Evolutionary conservation across 2,329 filamentous ascomycete species (phyloP), one percentile per base, ranked within the genome.

Genomic region (Aureobasidium sp.): DNA sequence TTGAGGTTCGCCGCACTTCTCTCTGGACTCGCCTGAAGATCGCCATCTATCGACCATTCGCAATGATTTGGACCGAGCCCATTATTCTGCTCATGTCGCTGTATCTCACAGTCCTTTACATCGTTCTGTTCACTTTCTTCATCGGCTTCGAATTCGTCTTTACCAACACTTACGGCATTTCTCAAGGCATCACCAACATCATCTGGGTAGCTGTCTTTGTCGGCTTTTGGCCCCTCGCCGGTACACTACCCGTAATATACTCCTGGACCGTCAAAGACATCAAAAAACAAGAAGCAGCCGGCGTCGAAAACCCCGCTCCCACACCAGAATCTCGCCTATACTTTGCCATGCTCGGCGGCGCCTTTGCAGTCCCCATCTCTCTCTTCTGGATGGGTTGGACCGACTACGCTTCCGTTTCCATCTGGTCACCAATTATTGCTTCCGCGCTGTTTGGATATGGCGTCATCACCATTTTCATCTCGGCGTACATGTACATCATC

Each of bases 111-210:
- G 68, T 79, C 0, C 61, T 78, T 2, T 81, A 81, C 56, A 74
- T 78, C 17, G 68, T 79, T 0, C 64, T 80, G 0, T 81, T 80
- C 61, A 75, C 75, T 0, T 75, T 79, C 48, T 69, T 80, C 4
- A 70, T 74, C 2, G 77, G 77, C 1, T 79, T 75, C 62, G 68
- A 72, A 0, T 73, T 70, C 41, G 73, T 81, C 41, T 80, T 77
- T 53, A 66, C 67, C 12, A 47, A 63, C 3, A 70, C 66, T 0
- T 77, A 78, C 41, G 64, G 62, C 14, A 71, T 76, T 50, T 59
- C 60, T 0, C 67, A 70, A 5, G 72, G 74, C 1, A 62, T 75
- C 0, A 67, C 69, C 24, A 72, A 72, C 45, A 64, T 74, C 19
- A 66, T 70, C 41, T 78, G 74, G 60, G 61, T 73, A 14, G 67